Evolutionary conservation across 495 filamentous ascomycete genomes (phyloP).

Genomic region (Aspergillus conjunctus): DNA sequence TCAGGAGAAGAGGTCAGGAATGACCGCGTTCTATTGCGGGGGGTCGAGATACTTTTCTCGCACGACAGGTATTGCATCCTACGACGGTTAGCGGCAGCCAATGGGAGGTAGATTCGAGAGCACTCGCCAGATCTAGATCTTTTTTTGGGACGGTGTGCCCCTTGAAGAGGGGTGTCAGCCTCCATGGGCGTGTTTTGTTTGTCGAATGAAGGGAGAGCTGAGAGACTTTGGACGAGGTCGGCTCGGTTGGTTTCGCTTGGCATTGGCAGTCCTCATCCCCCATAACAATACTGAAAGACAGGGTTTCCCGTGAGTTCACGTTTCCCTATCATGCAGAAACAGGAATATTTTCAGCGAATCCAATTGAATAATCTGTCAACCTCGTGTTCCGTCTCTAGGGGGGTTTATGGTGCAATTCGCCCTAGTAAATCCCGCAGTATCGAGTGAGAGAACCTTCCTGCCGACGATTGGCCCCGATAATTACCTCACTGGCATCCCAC

Average conservation of each 20-base stretch:
- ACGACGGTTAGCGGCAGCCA: background rate
- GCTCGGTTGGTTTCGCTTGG: background rate
- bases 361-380: conserved; percentile 11
- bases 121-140: conserved; percentile 11
- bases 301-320: background rate
- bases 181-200: background rate
- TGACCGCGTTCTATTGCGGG: background rate
- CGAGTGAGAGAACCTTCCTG: background rate
- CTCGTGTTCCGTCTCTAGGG: background rate
- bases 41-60: conserved; percentile 12
- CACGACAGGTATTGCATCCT: conserved; percentile 16
- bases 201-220: no score
- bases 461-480: conserved; percentile 13
- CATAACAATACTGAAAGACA: no score
- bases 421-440: conserved; percentile 9
- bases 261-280: no score
- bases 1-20: background rate
- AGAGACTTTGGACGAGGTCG: no score
- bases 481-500: conserved; percentile 6
- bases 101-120: background rate
- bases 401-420: background rate
- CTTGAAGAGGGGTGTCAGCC: background rate
- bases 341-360: conserved; percentile 8
- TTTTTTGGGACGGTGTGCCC: background rate
- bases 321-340: conserved; percentile 9